Evolutionary conservation across 148 eudicot genomes (phyloP).

Genomic region (Camellia japonica): DNA sequence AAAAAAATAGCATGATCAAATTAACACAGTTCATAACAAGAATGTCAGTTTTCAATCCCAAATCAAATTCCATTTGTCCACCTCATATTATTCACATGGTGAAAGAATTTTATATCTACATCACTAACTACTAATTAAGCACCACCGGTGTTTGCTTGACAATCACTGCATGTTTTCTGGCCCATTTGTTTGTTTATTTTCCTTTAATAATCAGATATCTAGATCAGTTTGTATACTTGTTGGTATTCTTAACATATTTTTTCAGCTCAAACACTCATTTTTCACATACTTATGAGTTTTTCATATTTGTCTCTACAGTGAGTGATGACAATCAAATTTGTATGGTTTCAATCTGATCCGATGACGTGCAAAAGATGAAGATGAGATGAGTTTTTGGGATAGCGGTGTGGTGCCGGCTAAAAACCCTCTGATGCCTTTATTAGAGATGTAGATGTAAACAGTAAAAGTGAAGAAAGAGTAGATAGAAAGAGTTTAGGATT

Average conservation of each 20-base stretch:
- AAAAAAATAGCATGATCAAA: too few species aligned
- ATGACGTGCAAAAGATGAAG: too few species aligned
- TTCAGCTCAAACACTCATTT: conserved; percentile 44
- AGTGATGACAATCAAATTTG: neutral
- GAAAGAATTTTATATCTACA: conserved; percentile 23
- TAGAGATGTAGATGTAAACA: too few species aligned
- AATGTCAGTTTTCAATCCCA: neutral
- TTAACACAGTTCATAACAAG: too few species aligned
- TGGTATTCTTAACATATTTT: conserved; percentile 32
- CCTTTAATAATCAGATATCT: too few species aligned
- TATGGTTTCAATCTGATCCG: too few species aligned
- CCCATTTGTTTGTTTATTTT: neutral
- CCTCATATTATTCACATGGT: neutral
- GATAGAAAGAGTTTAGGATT: too few species aligned
- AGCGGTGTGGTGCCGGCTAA: too few species aligned
- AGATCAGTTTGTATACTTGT: neutral
- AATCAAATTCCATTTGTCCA: too few species aligned
- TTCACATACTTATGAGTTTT: conserved; percentile 40
- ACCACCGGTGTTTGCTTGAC: conserved; percentile 19
- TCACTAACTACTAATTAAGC: conserved; percentile 36
- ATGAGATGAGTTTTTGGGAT: too few species aligned
- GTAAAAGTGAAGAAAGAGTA: too few species aligned
- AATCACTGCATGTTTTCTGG: conserved; percentile 42
- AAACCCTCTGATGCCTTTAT: too few species aligned
- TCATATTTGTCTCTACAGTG: conserved; percentile 40